Conservation (phyloP, 2,329 filamentous ascomycete species). For the Microsporum ferrugineum region DNA sequence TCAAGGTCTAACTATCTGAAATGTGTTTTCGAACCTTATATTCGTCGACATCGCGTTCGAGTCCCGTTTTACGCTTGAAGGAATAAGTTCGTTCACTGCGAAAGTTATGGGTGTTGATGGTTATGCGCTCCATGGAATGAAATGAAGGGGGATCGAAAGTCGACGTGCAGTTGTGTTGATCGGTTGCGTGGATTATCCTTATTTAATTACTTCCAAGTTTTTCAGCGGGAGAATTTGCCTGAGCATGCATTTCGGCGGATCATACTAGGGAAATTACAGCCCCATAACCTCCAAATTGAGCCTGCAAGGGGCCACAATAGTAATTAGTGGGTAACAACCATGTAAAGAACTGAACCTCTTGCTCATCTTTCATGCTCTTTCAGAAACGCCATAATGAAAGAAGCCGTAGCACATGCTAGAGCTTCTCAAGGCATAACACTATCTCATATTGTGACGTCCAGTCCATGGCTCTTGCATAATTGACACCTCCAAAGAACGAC, state of each 20-base stretch:
- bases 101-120: neutral
- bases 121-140: neutral
- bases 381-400: neutral
- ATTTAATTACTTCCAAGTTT: neutral
- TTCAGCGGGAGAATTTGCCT: neutral
- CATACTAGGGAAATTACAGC: neutral
- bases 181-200: neutral
- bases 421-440: neutral
- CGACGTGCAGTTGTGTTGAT: neutral
- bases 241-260: neutral
- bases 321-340: neutral
- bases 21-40: neutral
- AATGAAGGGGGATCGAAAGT: neutral
- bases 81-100: neutral
- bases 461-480: neutral
- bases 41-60: neutral
- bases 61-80: neutral
- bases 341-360: neutral
- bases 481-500: neutral
- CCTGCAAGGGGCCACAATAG: neutral
- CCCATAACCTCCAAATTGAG: neutral
- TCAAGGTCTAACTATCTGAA: conserved; percentile 13
- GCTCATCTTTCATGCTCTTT: neutral
- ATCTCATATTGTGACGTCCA: neutral
- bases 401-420: neutral